These are phyloP conservation scores for Chamaenerion angustifolium DNA, from an alignment of 345 rosid species.

Conservation along the genomic window DNA sequence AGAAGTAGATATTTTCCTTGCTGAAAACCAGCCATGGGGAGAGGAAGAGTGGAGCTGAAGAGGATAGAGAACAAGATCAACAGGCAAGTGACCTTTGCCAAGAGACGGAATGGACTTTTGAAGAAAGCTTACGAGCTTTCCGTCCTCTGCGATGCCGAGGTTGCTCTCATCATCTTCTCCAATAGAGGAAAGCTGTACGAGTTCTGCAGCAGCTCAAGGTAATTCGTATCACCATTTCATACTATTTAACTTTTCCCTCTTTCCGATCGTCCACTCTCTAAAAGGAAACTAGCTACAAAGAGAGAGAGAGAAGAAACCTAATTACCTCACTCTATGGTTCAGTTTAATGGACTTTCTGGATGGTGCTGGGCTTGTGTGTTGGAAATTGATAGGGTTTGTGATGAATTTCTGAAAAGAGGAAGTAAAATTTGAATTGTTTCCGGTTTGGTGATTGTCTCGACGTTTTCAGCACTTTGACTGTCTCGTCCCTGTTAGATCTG, in stretches of 20 bases:
- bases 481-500: too few species aligned
- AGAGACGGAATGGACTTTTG: constrained; percentile 93
- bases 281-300: too few species aligned
- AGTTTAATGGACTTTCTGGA: too few species aligned
- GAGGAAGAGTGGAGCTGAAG: constrained; percentile 98
- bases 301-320: too few species aligned
- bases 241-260: too few species aligned
- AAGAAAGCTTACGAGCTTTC: constrained; percentile 99
- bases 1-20: too few species aligned
- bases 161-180: constrained; percentile 99
- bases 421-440: constrained; percentile 13
- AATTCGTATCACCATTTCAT: constrained; percentile 1
- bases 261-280: too few species aligned
- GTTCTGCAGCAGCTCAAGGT: constrained; percentile 98
- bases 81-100: constrained; percentile 97
- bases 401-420: too few species aligned
- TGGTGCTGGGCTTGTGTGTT: constrained; percentile 7
- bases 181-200: constrained; percentile 97
- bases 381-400: not conserved
- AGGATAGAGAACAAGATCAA: constrained; percentile 98
- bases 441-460: constrained; percentile 57
- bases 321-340: not conserved
- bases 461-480: constrained; percentile 32
- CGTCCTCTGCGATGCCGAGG: constrained; percentile 92
- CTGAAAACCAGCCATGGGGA: constrained; percentile 67